phyloP scores from a whole-genome alignment of 2,329 filamentous ascomycete genomes.

The Cryphonectria parasitica region DNA sequence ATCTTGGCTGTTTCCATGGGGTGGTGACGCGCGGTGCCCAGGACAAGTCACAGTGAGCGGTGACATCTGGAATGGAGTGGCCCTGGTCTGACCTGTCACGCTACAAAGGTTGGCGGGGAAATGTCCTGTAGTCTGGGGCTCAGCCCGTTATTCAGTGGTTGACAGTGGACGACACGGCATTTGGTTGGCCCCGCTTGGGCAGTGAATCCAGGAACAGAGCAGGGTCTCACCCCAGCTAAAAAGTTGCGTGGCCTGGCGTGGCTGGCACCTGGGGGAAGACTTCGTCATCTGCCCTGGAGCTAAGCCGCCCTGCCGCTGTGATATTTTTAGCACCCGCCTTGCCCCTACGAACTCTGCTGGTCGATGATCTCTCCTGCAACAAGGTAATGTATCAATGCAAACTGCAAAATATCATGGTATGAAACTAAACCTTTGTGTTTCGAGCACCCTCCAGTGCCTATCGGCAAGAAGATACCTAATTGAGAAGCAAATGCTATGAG shows the following conservation, averaged over 20 bases:
- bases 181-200: not conserved
- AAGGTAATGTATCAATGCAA: not conserved
- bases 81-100: constrained; percentile 3
- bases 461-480: not conserved
- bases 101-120: not conserved
- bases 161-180: not conserved
- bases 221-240: constrained; percentile 3
- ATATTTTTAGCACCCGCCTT: constrained; percentile 8
- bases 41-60: not conserved
- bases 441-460: not conserved
- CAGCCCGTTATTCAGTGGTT: not conserved
- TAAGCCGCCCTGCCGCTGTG: not conserved
- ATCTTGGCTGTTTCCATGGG: not conserved
- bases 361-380: not conserved
- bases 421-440: not conserved
- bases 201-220: not conserved
- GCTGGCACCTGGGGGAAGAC: not conserved
- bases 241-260: constrained; percentile 9
- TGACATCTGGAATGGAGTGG: constrained; percentile 3
- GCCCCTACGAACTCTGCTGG: not conserved
- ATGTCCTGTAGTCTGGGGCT: not conserved
- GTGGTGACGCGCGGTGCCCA: constrained; percentile 5
- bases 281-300: constrained; percentile 3
- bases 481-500: not conserved
- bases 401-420: not conserved